Evolutionary conservation across 768 basidiomycete species (phyloP).

Genomic region (Leccinum boreale): DNA sequence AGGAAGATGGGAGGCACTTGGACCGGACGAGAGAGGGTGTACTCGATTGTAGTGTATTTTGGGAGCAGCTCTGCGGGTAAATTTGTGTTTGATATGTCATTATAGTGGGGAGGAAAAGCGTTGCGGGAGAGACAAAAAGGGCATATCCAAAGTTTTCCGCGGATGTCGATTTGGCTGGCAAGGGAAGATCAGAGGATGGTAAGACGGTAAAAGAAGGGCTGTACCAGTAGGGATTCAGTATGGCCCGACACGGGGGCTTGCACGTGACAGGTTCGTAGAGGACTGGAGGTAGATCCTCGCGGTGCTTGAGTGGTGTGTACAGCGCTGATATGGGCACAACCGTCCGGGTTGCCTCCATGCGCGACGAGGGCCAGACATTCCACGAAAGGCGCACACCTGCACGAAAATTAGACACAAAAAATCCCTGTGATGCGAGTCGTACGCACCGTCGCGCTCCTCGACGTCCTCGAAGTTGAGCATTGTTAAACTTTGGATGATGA

Average conservation of each 20-base stretch:
- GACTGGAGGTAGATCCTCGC: slow-evolving; percentile 93
- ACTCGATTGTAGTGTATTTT: slow-evolving; percentile 99
- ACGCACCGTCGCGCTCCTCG: slow-evolving; percentile 91
- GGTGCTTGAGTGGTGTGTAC: slow-evolving; percentile 91
- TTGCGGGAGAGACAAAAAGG: slow-evolving; percentile 98
- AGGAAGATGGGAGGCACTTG: slow-evolving; percentile 96
- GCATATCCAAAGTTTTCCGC: slow-evolving; percentile 99
- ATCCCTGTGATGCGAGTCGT: background rate
- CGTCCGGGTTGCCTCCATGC: slow-evolving; percentile 96
- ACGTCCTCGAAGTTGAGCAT: slow-evolving; percentile 95
- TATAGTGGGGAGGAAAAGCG: slow-evolving; percentile 97
- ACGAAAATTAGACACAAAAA: background rate
- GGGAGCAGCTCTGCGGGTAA: slow-evolving; percentile 94
- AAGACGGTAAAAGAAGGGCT: slow-evolving; percentile 17
- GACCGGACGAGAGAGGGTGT: slow-evolving; percentile 90
- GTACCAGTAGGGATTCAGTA: slow-evolving; percentile 96
- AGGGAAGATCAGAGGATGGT: background rate
- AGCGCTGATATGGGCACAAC: slow-evolving; percentile 98
- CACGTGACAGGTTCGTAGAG: slow-evolving; percentile 98
- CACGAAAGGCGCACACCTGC: slow-evolving; percentile 92
- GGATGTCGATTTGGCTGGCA: slow-evolving; percentile 92
- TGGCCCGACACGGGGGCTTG: slow-evolving; percentile 95
- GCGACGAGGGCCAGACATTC: slow-evolving; percentile 98
- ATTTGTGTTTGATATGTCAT: slow-evolving; percentile 96
- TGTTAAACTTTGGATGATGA: slow-evolving; percentile 14